These are phyloP conservation scores for Populus hybrid DNA, from an alignment of 441 rosid species.

Conservation along the genomic window DNA sequence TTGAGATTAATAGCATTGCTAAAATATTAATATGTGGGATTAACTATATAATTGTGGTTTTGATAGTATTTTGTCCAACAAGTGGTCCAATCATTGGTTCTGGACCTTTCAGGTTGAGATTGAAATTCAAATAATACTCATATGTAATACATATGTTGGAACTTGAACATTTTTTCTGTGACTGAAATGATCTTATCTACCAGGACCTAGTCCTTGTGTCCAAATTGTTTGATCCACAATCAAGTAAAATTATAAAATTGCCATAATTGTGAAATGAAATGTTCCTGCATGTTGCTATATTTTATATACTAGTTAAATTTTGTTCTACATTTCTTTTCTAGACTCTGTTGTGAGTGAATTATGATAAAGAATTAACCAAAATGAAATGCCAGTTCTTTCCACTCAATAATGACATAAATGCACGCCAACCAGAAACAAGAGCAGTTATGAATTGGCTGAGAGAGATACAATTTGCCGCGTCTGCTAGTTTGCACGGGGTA, in stretches of 20 bases:
- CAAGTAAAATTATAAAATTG: neutral
- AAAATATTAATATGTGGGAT: neutral
- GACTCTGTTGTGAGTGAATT: constrained; percentile 7
- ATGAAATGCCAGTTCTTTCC: constrained; percentile 62
- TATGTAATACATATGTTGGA: neutral
- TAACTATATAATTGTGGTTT: neutral
- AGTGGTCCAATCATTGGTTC: neutral
- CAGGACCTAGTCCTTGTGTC: neutral
- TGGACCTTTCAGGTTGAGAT: neutral
- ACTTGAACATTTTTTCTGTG: neutral
- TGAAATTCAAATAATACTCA: neutral
- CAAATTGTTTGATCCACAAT: neutral
- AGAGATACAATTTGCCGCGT: constrained; percentile 70
- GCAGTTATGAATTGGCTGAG: constrained; percentile 87
- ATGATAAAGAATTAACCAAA: constrained; percentile 15
- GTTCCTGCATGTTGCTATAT: constrained; percentile 6
- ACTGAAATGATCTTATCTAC: neutral
- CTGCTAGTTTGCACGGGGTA: constrained; percentile 97
- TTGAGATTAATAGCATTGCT: neutral
- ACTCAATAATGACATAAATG: constrained; percentile 49
- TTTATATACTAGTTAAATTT: constrained; percentile 2
- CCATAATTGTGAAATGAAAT: neutral
- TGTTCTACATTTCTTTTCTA: neutral
- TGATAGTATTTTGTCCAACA: neutral
- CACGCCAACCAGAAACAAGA: constrained; percentile 80